These are phyloP conservation scores for Lineolata rhizophorae DNA, from an alignment of 495 filamentous ascomycete genomes.

Conservation along the genomic window DNA sequence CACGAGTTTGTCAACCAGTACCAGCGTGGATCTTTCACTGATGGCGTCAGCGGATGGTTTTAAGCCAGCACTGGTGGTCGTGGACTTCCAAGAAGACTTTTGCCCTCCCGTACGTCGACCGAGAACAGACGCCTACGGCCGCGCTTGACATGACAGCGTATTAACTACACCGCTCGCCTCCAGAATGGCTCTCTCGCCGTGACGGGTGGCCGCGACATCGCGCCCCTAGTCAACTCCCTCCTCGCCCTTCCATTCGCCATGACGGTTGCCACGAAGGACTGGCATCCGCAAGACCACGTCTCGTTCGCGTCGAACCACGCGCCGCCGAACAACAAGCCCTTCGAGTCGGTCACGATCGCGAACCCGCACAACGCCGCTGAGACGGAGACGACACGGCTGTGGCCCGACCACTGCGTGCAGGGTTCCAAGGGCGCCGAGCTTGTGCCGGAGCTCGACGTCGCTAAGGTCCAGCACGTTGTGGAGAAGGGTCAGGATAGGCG, in stretches of 20 bases:
- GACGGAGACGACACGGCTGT: conserved; percentile 45
- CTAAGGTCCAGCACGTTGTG: conserved; percentile 37
- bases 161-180: too few species aligned
- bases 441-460: conserved; percentile 45
- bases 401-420: conserved; percentile 80
- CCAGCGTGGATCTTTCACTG: too few species aligned
- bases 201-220: conserved; percentile 41
- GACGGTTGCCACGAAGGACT: conserved; percentile 74
- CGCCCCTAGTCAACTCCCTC: conserved; percentile 50
- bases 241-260: conserved; percentile 47
- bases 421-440: conserved; percentile 50
- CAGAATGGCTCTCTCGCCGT: conserved; percentile 74
- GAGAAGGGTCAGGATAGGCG: conserved; percentile 53
- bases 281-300: conserved; percentile 64
- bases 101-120: conserved; percentile 52
- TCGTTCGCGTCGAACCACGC: conserved; percentile 75
- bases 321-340: conserved; percentile 40
- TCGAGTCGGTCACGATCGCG: conserved; percentile 36
- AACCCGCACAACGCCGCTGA: conserved; percentile 41
- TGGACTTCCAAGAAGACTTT: conserved; percentile 94
- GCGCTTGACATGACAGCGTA: conserved; percentile 1
- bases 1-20: too few species aligned
- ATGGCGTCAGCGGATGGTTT: too few species aligned
- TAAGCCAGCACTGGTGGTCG: conserved; percentile 43
- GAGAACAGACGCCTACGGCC: conserved; percentile 1